phyloP scores from a whole-genome alignment of 2,329 filamentous ascomycete species.

The Byssochlamys sp. region DNA sequence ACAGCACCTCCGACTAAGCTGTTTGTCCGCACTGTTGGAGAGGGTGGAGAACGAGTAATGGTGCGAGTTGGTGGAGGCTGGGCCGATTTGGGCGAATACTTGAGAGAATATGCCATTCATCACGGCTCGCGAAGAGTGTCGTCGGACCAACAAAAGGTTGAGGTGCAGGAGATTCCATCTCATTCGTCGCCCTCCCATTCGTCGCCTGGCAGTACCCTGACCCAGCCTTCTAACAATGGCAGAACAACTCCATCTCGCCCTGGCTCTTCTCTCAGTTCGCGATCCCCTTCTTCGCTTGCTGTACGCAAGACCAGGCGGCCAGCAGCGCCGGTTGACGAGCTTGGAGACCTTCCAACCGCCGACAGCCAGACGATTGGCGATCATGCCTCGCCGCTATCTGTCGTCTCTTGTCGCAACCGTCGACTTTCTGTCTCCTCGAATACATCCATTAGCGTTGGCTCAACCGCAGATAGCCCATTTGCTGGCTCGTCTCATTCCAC shows the following conservation, averaged over 20 bases:
- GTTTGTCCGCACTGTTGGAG: slow-evolving; percentile 84
- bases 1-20: slow-evolving; percentile 86
- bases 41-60: slow-evolving; percentile 87
- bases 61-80: slow-evolving; percentile 96
- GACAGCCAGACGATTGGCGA: slow-evolving; percentile 19
- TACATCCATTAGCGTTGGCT: slow-evolving; percentile 24
- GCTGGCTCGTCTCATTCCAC: slow-evolving; percentile 17
- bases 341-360: slow-evolving; percentile 16
- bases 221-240: slow-evolving; percentile 16
- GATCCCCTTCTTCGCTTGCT: slow-evolving; percentile 30
- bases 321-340: slow-evolving; percentile 25
- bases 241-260: slow-evolving; percentile 30
- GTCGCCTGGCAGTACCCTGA: slow-evolving; percentile 16
- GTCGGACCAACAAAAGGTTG: slow-evolving; percentile 43
- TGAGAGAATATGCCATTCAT: slow-evolving; percentile 85
- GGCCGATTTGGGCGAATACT: slow-evolving; percentile 89
- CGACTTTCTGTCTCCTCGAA: slow-evolving; percentile 31
- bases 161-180: slow-evolving; percentile 43
- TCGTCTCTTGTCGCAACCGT: slow-evolving; percentile 16
- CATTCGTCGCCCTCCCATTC: slow-evolving; percentile 21
- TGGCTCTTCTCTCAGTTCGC: slow-evolving; percentile 25
- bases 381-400: slow-evolving; percentile 21
- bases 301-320: slow-evolving; percentile 30
- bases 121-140: slow-evolving; percentile 64
- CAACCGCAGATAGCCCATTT: slow-evolving; percentile 17